Conservation (phyloP, 225 moss, liverwort and hornwort species). For the Physcomitrium patens region DNA sequence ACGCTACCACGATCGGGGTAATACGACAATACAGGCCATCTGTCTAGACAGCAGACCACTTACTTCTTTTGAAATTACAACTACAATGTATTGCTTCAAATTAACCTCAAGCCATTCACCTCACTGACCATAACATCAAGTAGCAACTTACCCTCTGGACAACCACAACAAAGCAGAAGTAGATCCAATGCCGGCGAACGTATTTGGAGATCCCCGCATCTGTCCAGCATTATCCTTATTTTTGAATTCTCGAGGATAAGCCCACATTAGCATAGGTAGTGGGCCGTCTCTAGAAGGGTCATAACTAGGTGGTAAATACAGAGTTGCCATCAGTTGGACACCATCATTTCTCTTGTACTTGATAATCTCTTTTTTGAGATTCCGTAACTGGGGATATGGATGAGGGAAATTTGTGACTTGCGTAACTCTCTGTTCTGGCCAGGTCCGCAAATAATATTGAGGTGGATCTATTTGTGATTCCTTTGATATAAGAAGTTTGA, state of each 20-base stretch:
- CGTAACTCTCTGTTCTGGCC: constrained; percentile 54
- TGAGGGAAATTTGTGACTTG: constrained; percentile 72
- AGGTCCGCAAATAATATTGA: constrained; percentile 61
- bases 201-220: constrained; percentile 90
- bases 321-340: constrained; percentile 93
- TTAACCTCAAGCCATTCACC: too few species aligned
- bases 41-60: too few species aligned
- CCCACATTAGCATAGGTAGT: constrained; percentile 90
- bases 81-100: too few species aligned
- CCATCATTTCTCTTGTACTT: constrained; percentile 87
- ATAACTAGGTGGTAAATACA: constrained; percentile 86
- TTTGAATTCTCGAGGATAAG: constrained; percentile 98
- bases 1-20: too few species aligned
- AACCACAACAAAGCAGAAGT: constrained; percentile 93
- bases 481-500: constrained; percentile 62
- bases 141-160: constrained; percentile 71
- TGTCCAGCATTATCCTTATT: constrained; percentile 95
- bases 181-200: constrained; percentile 95
- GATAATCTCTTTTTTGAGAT: constrained; percentile 84
- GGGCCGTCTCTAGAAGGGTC: constrained; percentile 76
- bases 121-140: too few species aligned
- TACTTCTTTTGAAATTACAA: too few species aligned
- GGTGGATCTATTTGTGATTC: constrained; percentile 75
- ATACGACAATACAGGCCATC: too few species aligned
- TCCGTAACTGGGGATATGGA: constrained; percentile 70